Percentiles rank a stretch among this genome's conserved stretches.
These are phyloP conservation scores for Abrus pulchellus DNA, from an alignment of 306 rosid genomes.

Conservation along the genomic window DNA sequence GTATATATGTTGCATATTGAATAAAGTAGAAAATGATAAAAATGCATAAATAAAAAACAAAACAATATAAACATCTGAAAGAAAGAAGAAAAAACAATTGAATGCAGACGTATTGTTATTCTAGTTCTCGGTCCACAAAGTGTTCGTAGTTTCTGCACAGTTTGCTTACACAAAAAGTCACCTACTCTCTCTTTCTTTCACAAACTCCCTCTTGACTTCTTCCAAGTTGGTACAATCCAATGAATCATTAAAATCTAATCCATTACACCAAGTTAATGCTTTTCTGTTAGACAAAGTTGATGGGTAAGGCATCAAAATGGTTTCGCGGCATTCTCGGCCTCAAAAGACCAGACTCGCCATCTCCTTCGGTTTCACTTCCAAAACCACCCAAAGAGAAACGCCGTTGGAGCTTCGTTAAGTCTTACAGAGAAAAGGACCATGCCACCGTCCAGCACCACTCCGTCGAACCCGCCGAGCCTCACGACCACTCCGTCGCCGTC, in stretches of 20 bases:
- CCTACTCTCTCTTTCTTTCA: not conserved
- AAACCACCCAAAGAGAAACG: conserved; percentile 65
- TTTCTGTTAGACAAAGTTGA: not conserved
- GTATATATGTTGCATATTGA: no score
- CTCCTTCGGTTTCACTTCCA: not conserved
- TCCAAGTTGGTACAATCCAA: conserved; percentile 7
- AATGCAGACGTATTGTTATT: not conserved
- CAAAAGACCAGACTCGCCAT: conserved; percentile 45
- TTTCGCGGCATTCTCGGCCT: conserved; percentile 72
- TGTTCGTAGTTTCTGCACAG: conserved; percentile 14
- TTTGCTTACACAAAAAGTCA: conserved; percentile 43
- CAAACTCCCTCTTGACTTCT: not conserved
- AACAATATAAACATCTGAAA: no score
- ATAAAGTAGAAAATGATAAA: no score
- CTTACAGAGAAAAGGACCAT: conserved; percentile 59
- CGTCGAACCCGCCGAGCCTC: conserved; percentile 19
- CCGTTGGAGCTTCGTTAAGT: conserved; percentile 79
- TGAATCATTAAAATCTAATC: conserved; percentile 39
- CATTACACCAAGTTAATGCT: not conserved
- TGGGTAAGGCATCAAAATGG: conserved; percentile 89
- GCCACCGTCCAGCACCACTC: not conserved
- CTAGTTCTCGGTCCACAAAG: not conserved
- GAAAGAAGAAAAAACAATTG: no score
- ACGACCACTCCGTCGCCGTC: conserved; percentile 56
- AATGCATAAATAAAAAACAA: no score